Evolutionary conservation across 2,329 filamentous ascomycete genomes (phyloP), one percentile per base, ranked within the genome.

Genomic region (Penicillium sp.): DNA sequence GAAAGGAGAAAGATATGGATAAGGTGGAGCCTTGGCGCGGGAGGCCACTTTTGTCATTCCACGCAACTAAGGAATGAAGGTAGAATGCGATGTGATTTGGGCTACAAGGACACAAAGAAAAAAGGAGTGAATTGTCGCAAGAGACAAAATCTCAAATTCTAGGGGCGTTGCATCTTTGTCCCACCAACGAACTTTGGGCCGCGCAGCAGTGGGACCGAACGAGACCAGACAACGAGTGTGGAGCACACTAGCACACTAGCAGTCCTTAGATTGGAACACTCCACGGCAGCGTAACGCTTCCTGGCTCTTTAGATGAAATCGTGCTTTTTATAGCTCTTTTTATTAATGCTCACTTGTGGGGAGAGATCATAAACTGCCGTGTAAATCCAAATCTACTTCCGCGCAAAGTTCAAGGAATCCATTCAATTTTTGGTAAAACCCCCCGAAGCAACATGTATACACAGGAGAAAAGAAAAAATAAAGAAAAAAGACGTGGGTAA

Each of bases 141-240:
- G 16, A 12, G 9, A 6, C 36, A 21, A 39, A 39, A 39, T 39
- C 18, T 39, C 36, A 39, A 39, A 39, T 24, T 51, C 51, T 47
- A 56, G 47, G 54, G 52, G 53, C 3, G 28, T 52, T 36, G 24
- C 33, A 44, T 29, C 42, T 29, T 47, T 51, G 52, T 64, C 62
- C 58, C 57, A 59, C 56, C 49, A 39, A 23, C 36, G 12, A 23
- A 21, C 45, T 43, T 43, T 49, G 55, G 62, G 56, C 64, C 61
- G 57, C 58, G 58, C 56, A 57, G 55, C 46, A 56, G 63, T 67
- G 63, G 62, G 65, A 51, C 55, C 49, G 41, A 45, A 39, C 39
- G 41, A 54, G 43, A 45, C 42, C 34, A 45, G 51, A 51, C 54
- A 44, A 56, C 52, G 58, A 56, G 34, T 44, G 60, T 63, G 60